Conservation (phyloP, 2,329 filamentous ascomycete species). For the Exophiala xenobiotica region DNA sequence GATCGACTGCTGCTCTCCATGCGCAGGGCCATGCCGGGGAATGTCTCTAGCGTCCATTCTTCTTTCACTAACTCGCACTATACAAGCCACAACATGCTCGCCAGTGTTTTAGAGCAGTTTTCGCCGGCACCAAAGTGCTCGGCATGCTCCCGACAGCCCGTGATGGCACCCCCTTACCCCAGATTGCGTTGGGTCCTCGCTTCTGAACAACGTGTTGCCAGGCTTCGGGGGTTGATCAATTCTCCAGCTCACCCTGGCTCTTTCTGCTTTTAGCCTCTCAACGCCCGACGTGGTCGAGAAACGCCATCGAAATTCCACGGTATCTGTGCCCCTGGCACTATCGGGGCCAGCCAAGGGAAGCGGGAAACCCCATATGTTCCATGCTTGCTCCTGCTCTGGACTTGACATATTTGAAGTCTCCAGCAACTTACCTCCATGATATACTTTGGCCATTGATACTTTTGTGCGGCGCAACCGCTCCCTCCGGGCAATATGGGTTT, state of each 20-base stretch:
- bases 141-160: neutral
- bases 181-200: neutral
- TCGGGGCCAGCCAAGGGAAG: neutral
- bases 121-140: neutral
- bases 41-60: neutral
- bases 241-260: neutral
- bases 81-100: neutral
- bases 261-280: neutral
- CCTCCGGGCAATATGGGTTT: slow-evolving; percentile 10
- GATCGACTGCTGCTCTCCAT: no score
- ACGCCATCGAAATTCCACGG: neutral
- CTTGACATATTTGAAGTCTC: neutral
- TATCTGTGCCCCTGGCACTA: neutral
- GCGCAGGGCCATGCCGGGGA: no score
- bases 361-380: neutral
- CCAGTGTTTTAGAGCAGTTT: neutral
- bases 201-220: neutral
- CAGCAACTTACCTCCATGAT: neutral
- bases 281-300: neutral
- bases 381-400: neutral
- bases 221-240: neutral
- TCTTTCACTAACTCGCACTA: neutral
- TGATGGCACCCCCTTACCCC: neutral
- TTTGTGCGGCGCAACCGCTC: neutral
- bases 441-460: neutral